phyloP scores from a whole-genome alignment of 2,329 filamentous ascomycete species.

The Thielaviopsis euricoi region DNA sequence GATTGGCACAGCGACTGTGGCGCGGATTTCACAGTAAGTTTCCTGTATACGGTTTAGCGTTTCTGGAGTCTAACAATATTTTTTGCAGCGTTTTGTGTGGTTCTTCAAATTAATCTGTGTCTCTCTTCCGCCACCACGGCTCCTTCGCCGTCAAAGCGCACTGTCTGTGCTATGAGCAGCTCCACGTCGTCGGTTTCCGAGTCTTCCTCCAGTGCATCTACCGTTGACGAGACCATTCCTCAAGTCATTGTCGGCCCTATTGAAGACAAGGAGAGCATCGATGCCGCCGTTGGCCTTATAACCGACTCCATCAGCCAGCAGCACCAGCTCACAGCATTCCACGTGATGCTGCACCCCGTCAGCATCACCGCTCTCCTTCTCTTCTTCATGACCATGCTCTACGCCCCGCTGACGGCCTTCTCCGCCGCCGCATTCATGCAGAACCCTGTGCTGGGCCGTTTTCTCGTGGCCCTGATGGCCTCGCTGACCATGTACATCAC shows the following conservation, averaged over 20 bases:
- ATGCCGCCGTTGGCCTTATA: constrained; percentile 53
- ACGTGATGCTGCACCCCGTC: constrained; percentile 47
- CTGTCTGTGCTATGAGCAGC: neutral
- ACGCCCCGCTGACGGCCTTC: constrained; percentile 25
- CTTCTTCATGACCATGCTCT: constrained; percentile 23
- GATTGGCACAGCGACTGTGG: neutral
- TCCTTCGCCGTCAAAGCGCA: neutral
- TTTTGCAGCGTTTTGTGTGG: neutral
- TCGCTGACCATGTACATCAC: constrained; percentile 47
- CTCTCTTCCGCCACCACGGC: neutral
- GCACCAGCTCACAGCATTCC: constrained; percentile 47
- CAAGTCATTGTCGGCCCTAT: constrained; percentile 43
- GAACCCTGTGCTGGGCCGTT: constrained; percentile 32
- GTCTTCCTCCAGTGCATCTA: constrained; percentile 21
- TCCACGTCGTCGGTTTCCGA: constrained; percentile 2
- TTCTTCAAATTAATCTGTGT: neutral
- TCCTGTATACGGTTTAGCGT: neutral
- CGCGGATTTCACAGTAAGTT: constrained; percentile 3
- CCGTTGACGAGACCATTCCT: constrained; percentile 25
- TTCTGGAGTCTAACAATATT: neutral
- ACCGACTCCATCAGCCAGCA: constrained; percentile 74
- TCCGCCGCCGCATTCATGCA: constrained; percentile 13
- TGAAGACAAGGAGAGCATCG: constrained; percentile 37
- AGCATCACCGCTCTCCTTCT: constrained; percentile 28
- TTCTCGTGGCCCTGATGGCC: constrained; percentile 39